phyloP scores from a whole-genome alignment of 768 basidiomycete genomes.

The Agaricus sinodeliciosus region DNA sequence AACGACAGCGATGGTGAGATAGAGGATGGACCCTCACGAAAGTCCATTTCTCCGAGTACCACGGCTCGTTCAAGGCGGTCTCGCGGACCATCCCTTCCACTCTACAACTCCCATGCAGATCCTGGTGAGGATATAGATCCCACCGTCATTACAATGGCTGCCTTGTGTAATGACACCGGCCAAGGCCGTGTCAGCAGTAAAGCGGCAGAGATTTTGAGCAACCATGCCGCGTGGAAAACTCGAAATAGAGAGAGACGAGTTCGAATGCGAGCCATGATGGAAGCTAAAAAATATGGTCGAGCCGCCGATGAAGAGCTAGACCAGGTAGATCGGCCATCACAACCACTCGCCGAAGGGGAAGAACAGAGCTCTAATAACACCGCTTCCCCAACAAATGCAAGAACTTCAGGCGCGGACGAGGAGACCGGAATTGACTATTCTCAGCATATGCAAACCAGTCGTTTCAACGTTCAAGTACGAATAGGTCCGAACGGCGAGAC shows the following conservation, averaged over 20 bases:
- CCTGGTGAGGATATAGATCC: slow-evolving; percentile 78
- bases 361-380: neutral
- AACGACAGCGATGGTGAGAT: slow-evolving; percentile 11
- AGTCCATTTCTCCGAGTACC: slow-evolving; percentile 20
- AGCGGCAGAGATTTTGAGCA: slow-evolving; percentile 62
- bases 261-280: slow-evolving; percentile 56
- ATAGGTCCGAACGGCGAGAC: slow-evolving; percentile 85
- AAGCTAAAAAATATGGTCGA: slow-evolving; percentile 70
- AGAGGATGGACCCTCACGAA: slow-evolving; percentile 12
- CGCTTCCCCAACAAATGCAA: slow-evolving; percentile 1
- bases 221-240: slow-evolving; percentile 68
- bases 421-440: slow-evolving; percentile 68
- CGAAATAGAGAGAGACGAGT: slow-evolving; percentile 61
- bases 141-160: slow-evolving; percentile 78
- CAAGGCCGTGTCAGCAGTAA: slow-evolving; percentile 76
- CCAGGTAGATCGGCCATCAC: slow-evolving; percentile 12
- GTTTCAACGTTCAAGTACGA: slow-evolving; percentile 80
- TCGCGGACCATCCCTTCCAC: slow-evolving; percentile 45
- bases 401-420: slow-evolving; percentile 24
- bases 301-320: slow-evolving; percentile 39
- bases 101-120: slow-evolving; percentile 51
- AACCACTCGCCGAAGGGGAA: slow-evolving; percentile 13
- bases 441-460: slow-evolving; percentile 56
- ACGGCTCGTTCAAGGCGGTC: slow-evolving; percentile 31
- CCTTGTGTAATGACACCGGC: slow-evolving; percentile 71